Conservation (phyloP, 331 rosid species). For the Phaseolus coccineus region DNA sequence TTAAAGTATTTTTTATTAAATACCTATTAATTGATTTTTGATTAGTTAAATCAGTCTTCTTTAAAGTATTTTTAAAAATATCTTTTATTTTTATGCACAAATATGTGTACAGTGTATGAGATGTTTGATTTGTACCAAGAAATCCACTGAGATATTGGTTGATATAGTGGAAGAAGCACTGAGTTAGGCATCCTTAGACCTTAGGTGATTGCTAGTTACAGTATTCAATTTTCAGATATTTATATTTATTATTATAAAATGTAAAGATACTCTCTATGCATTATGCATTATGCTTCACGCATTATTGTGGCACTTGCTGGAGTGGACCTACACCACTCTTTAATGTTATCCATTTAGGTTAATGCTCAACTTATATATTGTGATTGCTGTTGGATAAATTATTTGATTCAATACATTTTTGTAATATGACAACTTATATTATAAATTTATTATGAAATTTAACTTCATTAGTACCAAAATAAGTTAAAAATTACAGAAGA, state of each 20-base stretch:
- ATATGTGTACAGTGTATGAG: not conserved
- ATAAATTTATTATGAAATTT: not conserved
- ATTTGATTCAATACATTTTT: not conserved
- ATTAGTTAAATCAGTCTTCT: no score
- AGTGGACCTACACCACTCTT: slow-evolving; percentile 32
- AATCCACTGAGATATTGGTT: slow-evolving; percentile 25
- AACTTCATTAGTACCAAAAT: not conserved
- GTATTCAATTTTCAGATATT: not conserved
- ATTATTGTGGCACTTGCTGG: slow-evolving; percentile 10
- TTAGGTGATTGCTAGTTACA: not conserved
- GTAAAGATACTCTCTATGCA: not conserved
- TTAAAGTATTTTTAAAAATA: no score
- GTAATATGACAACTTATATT: not conserved
- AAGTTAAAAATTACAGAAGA: not conserved
- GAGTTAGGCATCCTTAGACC: not conserved
- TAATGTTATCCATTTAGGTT: not conserved
- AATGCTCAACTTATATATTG: not conserved
- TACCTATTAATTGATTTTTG: no score
- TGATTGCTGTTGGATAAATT: not conserved
- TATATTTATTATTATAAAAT: not conserved
- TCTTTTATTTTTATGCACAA: no score
- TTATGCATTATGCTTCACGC: not conserved
- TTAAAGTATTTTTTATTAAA: no score
- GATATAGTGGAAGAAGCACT: slow-evolving; percentile 50
- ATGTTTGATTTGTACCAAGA: not conserved